Conservation (phyloP, 768 basidiomycete species). For the Chalciporus piperatus region DNA sequence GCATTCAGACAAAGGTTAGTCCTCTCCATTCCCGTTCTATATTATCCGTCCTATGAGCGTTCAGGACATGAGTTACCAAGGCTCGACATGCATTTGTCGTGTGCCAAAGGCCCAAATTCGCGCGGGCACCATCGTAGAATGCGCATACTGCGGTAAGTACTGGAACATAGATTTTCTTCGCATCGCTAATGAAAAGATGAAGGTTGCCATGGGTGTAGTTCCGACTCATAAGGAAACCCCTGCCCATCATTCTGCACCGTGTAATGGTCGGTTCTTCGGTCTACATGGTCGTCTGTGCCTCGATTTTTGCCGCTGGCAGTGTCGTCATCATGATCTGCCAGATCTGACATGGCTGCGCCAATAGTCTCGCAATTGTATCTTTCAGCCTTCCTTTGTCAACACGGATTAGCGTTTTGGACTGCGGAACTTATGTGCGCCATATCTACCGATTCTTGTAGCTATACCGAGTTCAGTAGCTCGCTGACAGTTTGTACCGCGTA, state of each 20-base stretch:
- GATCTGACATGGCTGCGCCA: neutral
- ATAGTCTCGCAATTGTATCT: neutral
- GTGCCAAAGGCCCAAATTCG: conserved; percentile 95
- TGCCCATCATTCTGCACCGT: neutral
- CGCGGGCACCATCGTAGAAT: conserved; percentile 89
- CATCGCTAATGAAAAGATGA: conserved; percentile 11
- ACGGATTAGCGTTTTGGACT: neutral
- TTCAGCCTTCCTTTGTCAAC: neutral
- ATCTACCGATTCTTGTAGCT: neutral
- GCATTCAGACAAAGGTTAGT: conserved; percentile 87
- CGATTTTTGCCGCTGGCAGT: neutral
- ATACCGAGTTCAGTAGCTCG: conserved; percentile 2
- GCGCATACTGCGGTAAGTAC: conserved; percentile 90
- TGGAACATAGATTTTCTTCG: neutral
- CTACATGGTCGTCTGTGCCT: neutral
- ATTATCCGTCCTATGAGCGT: conserved; percentile 8
- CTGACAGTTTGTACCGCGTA: conserved; percentile 1
- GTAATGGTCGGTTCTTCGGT: neutral
- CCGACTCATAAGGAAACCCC: conserved; percentile 57
- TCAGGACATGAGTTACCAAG: conserved; percentile 99
- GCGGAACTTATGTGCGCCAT: conserved; percentile 2
- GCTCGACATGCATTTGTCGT: conserved; percentile 95
- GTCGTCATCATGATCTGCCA: neutral
- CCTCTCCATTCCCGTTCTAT: conserved; percentile 1
- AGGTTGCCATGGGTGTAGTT: conserved; percentile 92